Evolutionary conservation across 495 filamentous ascomycete species (phyloP), one percentile per base, ranked within the genome.

Genomic region (Margaritispora aquatica): DNA sequence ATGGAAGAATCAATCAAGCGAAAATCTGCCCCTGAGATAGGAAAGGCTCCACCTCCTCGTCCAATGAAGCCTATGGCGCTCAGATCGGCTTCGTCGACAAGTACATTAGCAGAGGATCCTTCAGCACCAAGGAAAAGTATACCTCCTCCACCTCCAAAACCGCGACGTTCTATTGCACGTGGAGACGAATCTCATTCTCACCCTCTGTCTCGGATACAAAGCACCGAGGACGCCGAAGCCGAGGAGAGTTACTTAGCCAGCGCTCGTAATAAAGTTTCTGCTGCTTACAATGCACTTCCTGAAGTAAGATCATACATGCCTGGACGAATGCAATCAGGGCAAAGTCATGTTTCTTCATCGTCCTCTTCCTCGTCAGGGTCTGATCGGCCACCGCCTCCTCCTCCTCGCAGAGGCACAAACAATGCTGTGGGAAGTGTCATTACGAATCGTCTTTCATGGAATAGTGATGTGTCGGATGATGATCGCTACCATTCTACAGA

Each of bases 31-130:
- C 58, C 68, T 51, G 59, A 60, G 49, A 51, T 22, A 46, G 61
- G 69, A 2, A 65, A 56, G 60, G 63, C 67, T 29, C 81, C 83
- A 10, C 87, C 86, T 0, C 78, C 77, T 2, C 82, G 81, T 47
- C 87, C 88, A 0, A 74, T 77, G 8, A 92, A 92, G 66, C 88
- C 89, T n/a, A 73, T 75, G 4, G 73, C 85, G 5, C 69, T 92
- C 8, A 81, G 86, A 31, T 78, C 76, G 46, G 21, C 64, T 13
- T 47, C 66, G n/a, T 41, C 71, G 54, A 15, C 62, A 21, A 56
- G 55, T 23, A 60, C 54, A 26, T 61, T 54, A 2, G 46, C 59
- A 5, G 66, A 65, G 8, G 17, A 51, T 2, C 29, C 62, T 20
- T 19, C 48, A 31, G n/a, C 21, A 13, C 13, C 20, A 34, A 48